Evolutionary conservation across 2,329 filamentous ascomycete species (phyloP), one percentile per base, ranked within the genome.

Genomic region (Cladosporium sp.): DNA sequence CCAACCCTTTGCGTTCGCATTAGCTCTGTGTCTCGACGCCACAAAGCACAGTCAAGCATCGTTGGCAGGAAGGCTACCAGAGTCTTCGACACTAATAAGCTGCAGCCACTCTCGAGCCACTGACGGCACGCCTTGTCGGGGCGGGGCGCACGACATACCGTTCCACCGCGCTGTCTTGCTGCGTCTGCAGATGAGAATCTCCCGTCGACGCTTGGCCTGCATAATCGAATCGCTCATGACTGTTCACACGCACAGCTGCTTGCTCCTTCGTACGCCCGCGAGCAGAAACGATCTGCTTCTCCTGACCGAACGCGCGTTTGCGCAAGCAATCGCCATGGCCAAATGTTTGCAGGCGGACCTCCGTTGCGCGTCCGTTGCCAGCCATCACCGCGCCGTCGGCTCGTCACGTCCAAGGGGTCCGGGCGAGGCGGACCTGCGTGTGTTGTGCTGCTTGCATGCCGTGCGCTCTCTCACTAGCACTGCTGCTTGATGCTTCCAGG

Each of bases 201-300:
- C 34, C 49, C 49, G 49, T 56, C 42, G 28, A 12, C 11, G 38
- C 54, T 56, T 56, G 54, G 54, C 54, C 54, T 56, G 54, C 54
- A 56, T 56, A 56, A 56, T 56, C 34, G 20, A 49, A 14, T 4
- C 12, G 20, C 20, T 56, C 54, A 56, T 56, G 17, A 56, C 20
- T 56, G 38, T 22, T 47, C 42, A 56, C 25, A 40, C 54, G 42
- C 47, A 19, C 40, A 45, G 40, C 28, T 55, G 11, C 11, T 34
- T 34, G 30, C 30, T 17, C 3, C 25, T 9, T 49, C 6, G 5
- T 14, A 11, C 43, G 22, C 38, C 38, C 38, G 4, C 38, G 15
- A 8, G 15, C 38, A 17, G 38, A 14, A 40, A 40, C 12, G 38
- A 40, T 40, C 38, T n/a, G 38, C 38, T 40, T 17, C 15, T 19